Base-by-base conservation (phyloP, 2,329 filamentous ascomycete genomes). In the Teratosphaeriaceae sp. region DNA sequence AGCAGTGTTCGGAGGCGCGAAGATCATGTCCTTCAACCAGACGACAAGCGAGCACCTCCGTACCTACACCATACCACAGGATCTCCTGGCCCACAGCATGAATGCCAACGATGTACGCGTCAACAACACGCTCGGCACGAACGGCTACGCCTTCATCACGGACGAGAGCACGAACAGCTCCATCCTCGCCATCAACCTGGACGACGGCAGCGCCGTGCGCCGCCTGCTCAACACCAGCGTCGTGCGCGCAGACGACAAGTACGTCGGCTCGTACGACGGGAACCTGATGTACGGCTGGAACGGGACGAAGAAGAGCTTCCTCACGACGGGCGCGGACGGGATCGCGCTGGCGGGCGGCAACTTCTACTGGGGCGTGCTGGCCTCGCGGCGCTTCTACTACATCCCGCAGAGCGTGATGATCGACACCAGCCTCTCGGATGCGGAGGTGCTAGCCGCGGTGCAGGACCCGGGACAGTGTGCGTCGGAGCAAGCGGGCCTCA, bases 101-200 rank as follows among this genome's bases (percentile, higher is more conserved):
- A 69, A 69, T 26, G 56, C 62, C 46, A 70, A 70, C 39, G 67
- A 70, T 44, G 50, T 70, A 29, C 60, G 65, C 15, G 61, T 70
- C 53, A 70, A 70, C 49, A 68, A 65, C 38, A 68, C 65, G 2
- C 57, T 68, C 13, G 66, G 65, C 6, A 56, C 56, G 3, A 55
- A 53, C 18, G 66, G 66, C 5, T 68, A 61, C 38, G 66, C 65
- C 0, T 70, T 69, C 41, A 57, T 70, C 26, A 66, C 67, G 3
- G 67, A 70, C 44, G 65, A 61, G 15, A 64, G 60, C 27, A 57
- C 53, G 5, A 57, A 59, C 19, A 63, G 63, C 29, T 66, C 63
- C 8, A 48, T 70, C 3, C 36, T 68, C n/a, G 57, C 65, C 3
- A 58, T 69, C 30, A 59, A 69, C 45, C 58, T 70, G 1, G 57